Base-by-base conservation (phyloP, 345 rosid species). In the Chamaenerion angustifolium region DNA sequence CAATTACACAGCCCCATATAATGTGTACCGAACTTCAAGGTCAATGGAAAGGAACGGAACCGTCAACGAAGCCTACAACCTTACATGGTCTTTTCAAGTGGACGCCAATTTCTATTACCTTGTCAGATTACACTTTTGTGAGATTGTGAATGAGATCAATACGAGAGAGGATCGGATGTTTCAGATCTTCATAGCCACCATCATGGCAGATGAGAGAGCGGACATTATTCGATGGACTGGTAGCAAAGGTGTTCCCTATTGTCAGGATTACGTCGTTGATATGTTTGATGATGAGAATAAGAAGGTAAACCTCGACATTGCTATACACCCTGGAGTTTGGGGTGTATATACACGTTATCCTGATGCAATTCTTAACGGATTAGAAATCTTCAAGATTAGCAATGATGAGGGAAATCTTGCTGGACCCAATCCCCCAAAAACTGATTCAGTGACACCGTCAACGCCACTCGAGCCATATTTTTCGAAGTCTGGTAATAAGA, bases 121-220 rank as follows among this genome's bases (percentile, higher is more conserved):
- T 11, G 57, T 73, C 21, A 61, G 77, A 59, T 54, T 77, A 6
- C 76, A 76, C 51, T 76, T 76, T 12, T 76, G 79, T 14, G 76
- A 76, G 64, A 46, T 56, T 51, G 56, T 51, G 14, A 1, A 0
- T 0, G 31, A 57, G 25, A 12, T 70, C n/a, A 0, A 58, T 0
- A 0, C 18, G 0, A 1, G 0, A 4, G 21, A 19, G 1, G 66
- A 70, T 3, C 52, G 54, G 45, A 16, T 1, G 6, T 73, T 70
- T 25, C 0, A 52, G 50, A 58, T 73, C n/a, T 65, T 27, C 41
- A 61, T 76, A 12, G 55, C 63, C 41, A 63, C 64, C 16, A 51
- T 18, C 19, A 21, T 43, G 1, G 67, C 76, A 0, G 68, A 56
- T 15, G 6, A 0, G 2, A 46, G 8, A 0, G 73, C 66, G 2